A percentile compares a stretch with the other conserved stretches of the same genome.
phyloP scores from a whole-genome alignment of 768 basidiomycete species.

The Porphyrellus cyaneotinctus region DNA sequence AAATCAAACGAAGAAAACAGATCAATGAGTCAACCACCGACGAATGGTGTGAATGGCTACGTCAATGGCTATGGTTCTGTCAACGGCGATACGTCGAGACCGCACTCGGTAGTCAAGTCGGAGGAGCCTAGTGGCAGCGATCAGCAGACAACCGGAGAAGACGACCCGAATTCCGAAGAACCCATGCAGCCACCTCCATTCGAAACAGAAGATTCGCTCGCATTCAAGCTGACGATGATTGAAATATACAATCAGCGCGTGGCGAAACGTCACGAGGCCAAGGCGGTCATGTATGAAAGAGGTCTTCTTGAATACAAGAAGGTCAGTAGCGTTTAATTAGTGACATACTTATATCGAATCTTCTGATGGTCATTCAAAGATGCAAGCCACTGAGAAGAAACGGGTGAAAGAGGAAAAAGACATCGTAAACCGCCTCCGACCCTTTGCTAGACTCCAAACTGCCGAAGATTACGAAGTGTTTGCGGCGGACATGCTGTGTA shows the following conservation, averaged over 20 bases:
- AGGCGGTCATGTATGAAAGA: slow-evolving; percentile 87
- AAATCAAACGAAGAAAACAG: slow-evolving; percentile 22
- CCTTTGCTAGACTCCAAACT: slow-evolving; percentile 87
- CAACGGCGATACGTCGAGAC: slow-evolving; percentile 35
- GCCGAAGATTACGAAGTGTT: slow-evolving; percentile 89
- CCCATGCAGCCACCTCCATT: slow-evolving; percentile 68
- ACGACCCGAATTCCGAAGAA: slow-evolving; percentile 59
- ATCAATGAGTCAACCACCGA: slow-evolving; percentile 21
- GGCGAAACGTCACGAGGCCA: slow-evolving; percentile 78
- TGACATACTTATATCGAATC: no score
- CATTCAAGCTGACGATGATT: slow-evolving; percentile 83
- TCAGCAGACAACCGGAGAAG: slow-evolving; percentile 43
- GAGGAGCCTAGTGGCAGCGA: slow-evolving; percentile 42
- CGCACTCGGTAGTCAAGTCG: slow-evolving; percentile 31
- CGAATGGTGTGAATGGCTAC: slow-evolving; percentile 25
- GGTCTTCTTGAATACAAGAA: slow-evolving; percentile 93
- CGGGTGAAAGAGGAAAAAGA: slow-evolving; percentile 88
- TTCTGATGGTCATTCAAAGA: slow-evolving; percentile 42
- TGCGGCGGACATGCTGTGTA: slow-evolving; percentile 86
- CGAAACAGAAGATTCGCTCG: slow-evolving; percentile 79
- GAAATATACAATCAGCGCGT: slow-evolving; percentile 91
- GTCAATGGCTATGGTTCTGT: slow-evolving; percentile 34
- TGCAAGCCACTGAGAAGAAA: slow-evolving; percentile 90
- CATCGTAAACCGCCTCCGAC: slow-evolving; percentile 81
- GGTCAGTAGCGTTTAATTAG: slow-evolving; percentile 42